Conservation (phyloP, 331 rosid species). For the Pyracantha coccinea region DNA sequence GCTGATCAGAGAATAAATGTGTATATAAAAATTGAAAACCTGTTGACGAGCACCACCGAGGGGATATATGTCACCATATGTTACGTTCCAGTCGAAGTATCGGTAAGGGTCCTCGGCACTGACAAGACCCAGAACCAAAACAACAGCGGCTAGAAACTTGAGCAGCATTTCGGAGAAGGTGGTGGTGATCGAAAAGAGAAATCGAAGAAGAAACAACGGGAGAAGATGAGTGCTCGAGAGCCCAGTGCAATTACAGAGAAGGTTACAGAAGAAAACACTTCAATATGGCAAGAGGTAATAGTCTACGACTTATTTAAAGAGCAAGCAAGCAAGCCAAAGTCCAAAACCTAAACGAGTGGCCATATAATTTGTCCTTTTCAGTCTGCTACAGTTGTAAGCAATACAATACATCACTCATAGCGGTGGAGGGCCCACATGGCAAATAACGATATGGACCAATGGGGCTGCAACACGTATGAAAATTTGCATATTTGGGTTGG, state of each 20-base stretch:
- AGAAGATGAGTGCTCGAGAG: not conserved
- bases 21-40: constrained; percentile 15
- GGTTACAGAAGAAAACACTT: constrained; percentile 5
- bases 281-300: not conserved
- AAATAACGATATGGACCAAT: not conserved
- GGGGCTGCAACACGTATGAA: not conserved
- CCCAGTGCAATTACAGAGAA: not conserved
- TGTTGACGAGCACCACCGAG: constrained; percentile 57
- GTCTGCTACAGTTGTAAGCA: too few species aligned
- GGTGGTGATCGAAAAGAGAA: not conserved
- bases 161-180: constrained; percentile 4
- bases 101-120: constrained; percentile 59
- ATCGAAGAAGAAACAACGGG: not conserved
- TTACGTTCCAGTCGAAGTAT: constrained; percentile 66
- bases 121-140: constrained; percentile 11
- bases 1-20: too few species aligned
- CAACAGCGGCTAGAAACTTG: not conserved
- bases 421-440: constrained; percentile 7
- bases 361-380: not conserved
- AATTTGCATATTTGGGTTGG: not conserved
- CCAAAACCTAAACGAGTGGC: not conserved
- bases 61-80: constrained; percentile 73
- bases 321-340: not conserved
- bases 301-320: not conserved
- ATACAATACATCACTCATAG: not conserved